Evolutionary conservation across 495 filamentous ascomycete genomes (phyloP).

Genomic region (Penicillium turbatum): DNA sequence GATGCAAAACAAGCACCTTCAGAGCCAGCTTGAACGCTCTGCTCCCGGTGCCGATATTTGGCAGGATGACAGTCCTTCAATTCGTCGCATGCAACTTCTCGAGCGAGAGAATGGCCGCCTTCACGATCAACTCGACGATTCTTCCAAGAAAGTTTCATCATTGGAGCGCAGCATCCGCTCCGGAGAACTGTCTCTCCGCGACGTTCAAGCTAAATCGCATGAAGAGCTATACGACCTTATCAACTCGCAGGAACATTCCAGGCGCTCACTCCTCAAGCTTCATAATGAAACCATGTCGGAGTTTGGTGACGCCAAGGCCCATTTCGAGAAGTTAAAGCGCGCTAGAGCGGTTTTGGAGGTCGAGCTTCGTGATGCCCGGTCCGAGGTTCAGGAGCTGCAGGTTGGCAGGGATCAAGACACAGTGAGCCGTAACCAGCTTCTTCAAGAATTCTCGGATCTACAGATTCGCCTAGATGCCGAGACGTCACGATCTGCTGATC

Average conservation of each 20-base stretch:
- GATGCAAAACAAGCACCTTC: constrained; percentile 93
- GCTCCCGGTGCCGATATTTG: constrained; percentile 55
- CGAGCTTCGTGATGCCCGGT: constrained; percentile 80
- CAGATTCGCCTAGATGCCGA: constrained; percentile 92
- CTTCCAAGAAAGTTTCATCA: constrained; percentile 84
- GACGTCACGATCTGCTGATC: constrained; percentile 76
- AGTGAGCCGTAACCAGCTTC: constrained; percentile 75
- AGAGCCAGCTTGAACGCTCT: constrained; percentile 73
- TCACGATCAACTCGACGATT: constrained; percentile 94
- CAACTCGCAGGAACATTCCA: constrained; percentile 87
- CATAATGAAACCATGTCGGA: constrained; percentile 85
- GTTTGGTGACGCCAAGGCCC: constrained; percentile 75
- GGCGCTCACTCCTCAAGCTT: constrained; percentile 71
- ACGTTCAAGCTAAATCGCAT: constrained; percentile 89
- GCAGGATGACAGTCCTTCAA: constrained; percentile 79
- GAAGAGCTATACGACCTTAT: constrained; percentile 93
- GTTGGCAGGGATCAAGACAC: constrained; percentile 77
- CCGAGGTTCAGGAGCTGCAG: constrained; percentile 77
- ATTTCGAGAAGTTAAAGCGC: constrained; percentile 81
- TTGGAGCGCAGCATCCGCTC: constrained; percentile 82
- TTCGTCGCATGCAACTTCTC: constrained; percentile 80
- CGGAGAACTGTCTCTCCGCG: constrained; percentile 85
- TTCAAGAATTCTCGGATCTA: constrained; percentile 89
- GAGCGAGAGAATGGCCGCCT: constrained; percentile 89
- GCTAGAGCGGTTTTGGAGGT: constrained; percentile 73